Conservation (phyloP, 192 early-diverging fungal genomes). For the Rhizophagus sp. region DNA sequence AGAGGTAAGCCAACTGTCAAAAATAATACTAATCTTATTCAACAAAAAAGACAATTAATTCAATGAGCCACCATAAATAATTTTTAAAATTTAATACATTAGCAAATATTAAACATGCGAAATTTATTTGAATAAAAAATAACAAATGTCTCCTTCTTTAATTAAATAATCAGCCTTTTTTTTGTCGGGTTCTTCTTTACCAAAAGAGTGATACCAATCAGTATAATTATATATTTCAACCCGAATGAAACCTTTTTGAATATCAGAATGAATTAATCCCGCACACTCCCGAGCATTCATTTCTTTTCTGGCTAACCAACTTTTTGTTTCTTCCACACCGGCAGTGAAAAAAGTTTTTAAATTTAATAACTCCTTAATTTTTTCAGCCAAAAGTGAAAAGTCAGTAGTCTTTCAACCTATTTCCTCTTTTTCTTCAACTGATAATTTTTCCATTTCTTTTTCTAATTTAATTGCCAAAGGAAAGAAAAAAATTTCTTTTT, state of each 20-base stretch:
- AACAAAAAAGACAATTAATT: too few species aligned
- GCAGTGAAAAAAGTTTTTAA: slow-evolving; percentile 78
- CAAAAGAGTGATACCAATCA: background rate
- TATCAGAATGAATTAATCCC: slow-evolving; percentile 70
- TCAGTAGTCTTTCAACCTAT: slow-evolving; percentile 34
- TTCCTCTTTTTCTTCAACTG: slow-evolving; percentile 46
- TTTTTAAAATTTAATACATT: too few species aligned
- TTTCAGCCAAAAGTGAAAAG: slow-evolving; percentile 60
- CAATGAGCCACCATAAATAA: too few species aligned
- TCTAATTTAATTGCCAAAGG: slow-evolving; percentile 48
- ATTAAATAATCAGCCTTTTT: slow-evolving; percentile 3
- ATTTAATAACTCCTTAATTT: slow-evolving; percentile 67
- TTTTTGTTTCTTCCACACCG: slow-evolving; percentile 75
- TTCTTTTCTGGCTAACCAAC: slow-evolving; percentile 68
- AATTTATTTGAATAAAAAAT: slow-evolving; percentile 22
- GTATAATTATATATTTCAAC: slow-evolving; percentile 59
- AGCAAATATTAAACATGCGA: too few species aligned
- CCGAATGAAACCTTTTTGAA: slow-evolving; percentile 77
- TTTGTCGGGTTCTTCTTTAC: slow-evolving; percentile 7
- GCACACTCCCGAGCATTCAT: slow-evolving; percentile 75
- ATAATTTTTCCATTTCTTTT: slow-evolving; percentile 34
- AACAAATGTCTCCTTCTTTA: slow-evolving; percentile 23
- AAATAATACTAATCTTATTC: too few species aligned
- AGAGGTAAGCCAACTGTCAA: too few species aligned
- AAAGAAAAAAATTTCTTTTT: slow-evolving; percentile 40